These are phyloP conservation scores for Suillus alpinus DNA, from an alignment of 768 basidiomycete genomes.

Conservation along the genomic window DNA sequence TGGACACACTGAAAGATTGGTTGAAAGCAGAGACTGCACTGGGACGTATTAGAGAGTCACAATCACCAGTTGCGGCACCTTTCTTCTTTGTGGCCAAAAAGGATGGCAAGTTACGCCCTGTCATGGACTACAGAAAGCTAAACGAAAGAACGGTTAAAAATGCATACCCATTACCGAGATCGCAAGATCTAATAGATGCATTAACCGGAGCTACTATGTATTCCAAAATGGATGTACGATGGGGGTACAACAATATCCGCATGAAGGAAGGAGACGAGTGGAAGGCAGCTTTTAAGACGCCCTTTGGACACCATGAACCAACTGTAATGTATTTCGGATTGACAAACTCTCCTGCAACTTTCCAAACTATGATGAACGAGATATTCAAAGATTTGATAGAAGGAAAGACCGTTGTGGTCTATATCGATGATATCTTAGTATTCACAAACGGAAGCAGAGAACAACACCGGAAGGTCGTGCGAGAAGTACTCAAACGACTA, in stretches of 20 bases:
- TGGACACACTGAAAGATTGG: conserved; percentile 1
- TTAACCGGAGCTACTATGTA: background rate
- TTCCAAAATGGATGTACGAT: conserved; percentile 3
- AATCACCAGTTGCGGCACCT: conserved; percentile 9
- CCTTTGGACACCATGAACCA: conserved; percentile 37
- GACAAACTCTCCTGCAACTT: conserved; percentile 36
- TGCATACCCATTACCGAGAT: background rate
- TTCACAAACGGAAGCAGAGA: conserved; percentile 15
- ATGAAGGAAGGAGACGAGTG: conserved; percentile 41
- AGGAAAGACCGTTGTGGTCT: conserved; percentile 36
- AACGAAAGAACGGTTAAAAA: conserved; percentile 7
- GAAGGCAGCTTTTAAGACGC: conserved; percentile 40
- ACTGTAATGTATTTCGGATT: conserved; percentile 39
- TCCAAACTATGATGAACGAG: conserved; percentile 34
- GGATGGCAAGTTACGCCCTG: too few relatives aligned
- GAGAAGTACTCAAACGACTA: conserved; percentile 25
- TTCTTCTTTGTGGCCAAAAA: conserved; percentile 12
- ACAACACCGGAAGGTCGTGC: conserved; percentile 1
- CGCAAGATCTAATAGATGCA: background rate
- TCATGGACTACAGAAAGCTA: conserved; percentile 16
- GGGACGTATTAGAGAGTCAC: conserved; percentile 12
- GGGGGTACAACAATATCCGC: background rate
- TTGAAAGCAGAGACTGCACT: conserved; percentile 9
- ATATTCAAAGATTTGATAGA: conserved; percentile 29
- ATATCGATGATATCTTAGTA: conserved; percentile 44